These are phyloP conservation scores for Iris pallida DNA, from an alignment of 116 monocot species.

Conservation along the genomic window DNA sequence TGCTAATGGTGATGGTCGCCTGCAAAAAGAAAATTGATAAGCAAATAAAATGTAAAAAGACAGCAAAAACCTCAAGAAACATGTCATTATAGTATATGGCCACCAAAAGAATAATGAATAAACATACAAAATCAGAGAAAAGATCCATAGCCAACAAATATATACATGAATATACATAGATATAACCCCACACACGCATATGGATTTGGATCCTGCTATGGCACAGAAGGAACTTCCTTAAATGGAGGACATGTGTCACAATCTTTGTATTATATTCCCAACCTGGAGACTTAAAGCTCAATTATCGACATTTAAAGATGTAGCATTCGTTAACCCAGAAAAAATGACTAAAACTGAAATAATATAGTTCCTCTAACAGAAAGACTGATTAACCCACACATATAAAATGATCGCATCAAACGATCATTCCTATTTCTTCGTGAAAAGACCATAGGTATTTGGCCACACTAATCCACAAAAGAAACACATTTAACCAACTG, in stretches of 20 bases:
- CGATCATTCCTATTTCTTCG: too few species aligned
- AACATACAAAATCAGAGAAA: neutral
- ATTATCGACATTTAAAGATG: too few species aligned
- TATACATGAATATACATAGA: neutral
- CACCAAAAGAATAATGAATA: neutral
- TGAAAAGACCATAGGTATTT: too few species aligned
- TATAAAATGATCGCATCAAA: too few species aligned
- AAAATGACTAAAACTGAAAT: too few species aligned
- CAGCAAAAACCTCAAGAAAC: neutral
- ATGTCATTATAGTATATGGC: neutral
- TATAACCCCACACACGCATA: neutral
- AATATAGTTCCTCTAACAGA: too few species aligned
- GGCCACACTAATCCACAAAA: too few species aligned
- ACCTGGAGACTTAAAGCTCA: neutral
- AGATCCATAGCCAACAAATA: neutral
- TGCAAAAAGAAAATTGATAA: slow-evolving; percentile 20
- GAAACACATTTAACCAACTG: too few species aligned
- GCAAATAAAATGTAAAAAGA: neutral
- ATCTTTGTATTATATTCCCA: neutral
- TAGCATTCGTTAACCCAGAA: too few species aligned
- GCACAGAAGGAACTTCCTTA: neutral
- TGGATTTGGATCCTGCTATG: neutral
- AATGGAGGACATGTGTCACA: neutral
- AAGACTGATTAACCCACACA: too few species aligned
- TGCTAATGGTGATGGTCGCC: slow-evolving; percentile 53